These are phyloP conservation scores for Salicornia ramosissima DNA, from an alignment of 148 eudicot species.

Conservation along the genomic window DNA sequence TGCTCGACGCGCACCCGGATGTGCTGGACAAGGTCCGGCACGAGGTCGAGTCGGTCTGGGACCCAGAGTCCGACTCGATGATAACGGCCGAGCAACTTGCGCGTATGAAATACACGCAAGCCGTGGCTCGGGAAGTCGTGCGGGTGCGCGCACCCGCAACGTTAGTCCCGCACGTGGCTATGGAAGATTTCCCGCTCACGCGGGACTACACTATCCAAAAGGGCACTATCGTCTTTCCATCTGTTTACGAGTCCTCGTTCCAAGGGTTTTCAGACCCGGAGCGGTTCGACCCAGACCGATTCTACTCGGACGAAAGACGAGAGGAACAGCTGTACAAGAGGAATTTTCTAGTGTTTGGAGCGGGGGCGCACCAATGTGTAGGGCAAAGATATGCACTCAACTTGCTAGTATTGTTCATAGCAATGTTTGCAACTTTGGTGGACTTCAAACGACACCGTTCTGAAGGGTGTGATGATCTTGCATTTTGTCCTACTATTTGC, in stretches of 20 bases:
- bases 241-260: constrained; percentile 75
- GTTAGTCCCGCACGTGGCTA: constrained; percentile 70
- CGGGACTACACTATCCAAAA: constrained; percentile 52
- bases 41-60: constrained; percentile 54
- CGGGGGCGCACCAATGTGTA: constrained; percentile 86
- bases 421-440: constrained; percentile 53
- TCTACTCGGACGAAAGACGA: constrained; percentile 49
- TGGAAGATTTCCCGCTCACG: constrained; percentile 50
- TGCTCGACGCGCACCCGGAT: constrained; percentile 60
- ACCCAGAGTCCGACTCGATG: constrained; percentile 23
- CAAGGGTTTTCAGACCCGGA: constrained; percentile 72
- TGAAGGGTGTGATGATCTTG: constrained; percentile 75
- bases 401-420: constrained; percentile 62
- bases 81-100: constrained; percentile 53
- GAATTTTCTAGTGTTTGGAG: constrained; percentile 74
- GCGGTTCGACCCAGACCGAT: constrained; percentile 83
- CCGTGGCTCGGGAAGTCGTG: constrained; percentile 84
- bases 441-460: constrained; percentile 61
- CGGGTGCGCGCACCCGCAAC: constrained; percentile 74
- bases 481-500: constrained; percentile 66
- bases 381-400: constrained; percentile 80
- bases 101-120: constrained; percentile 72
- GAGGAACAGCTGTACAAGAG: constrained; percentile 62
- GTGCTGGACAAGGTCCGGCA: constrained; percentile 45
- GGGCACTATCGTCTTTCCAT: constrained; percentile 81